Conservation (phyloP, 257 asterid genomes). For the Solanum chmielewskii region DNA sequence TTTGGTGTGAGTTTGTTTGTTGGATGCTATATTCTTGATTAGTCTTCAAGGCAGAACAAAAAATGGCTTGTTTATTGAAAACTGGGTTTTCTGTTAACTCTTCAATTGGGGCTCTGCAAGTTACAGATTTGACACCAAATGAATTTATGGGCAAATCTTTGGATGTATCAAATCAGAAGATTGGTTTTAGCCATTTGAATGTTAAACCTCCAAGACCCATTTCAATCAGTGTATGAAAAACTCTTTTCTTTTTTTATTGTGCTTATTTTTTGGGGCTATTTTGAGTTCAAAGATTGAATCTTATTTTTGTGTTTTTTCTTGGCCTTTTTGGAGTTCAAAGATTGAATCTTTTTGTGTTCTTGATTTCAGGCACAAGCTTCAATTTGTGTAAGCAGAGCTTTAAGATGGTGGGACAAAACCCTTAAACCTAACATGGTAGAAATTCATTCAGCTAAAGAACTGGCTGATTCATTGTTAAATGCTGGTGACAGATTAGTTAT, state of each 20-base stretch:
- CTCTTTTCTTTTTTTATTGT: neutral
- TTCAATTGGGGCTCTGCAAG: slow-evolving; percentile 32
- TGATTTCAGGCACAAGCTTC: slow-evolving; percentile 52
- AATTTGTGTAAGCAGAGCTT: slow-evolving; percentile 30
- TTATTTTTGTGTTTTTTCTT: neutral
- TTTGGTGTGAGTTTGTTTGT: slow-evolving; percentile 7
- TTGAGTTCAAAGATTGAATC: neutral
- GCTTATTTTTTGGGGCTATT: neutral
- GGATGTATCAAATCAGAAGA: slow-evolving; percentile 26
- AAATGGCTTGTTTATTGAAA: slow-evolving; percentile 56
- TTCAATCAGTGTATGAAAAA: slow-evolving; percentile 41
- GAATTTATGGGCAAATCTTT: slow-evolving; percentile 39
- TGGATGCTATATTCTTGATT: slow-evolving; percentile 11
- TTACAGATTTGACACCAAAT: slow-evolving; percentile 30
- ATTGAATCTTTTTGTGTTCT: neutral
- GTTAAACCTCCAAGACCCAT: slow-evolving; percentile 22
- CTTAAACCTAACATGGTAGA: slow-evolving; percentile 75
- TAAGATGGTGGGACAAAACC: slow-evolving; percentile 89
- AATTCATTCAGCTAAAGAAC: slow-evolving; percentile 56
- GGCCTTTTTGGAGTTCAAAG: neutral
- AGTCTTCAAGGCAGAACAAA: neutral
- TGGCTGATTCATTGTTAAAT: slow-evolving; percentile 46
- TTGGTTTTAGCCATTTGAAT: slow-evolving; percentile 10
- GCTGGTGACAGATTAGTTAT: slow-evolving; percentile 80
- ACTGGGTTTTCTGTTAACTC: slow-evolving; percentile 40